Base-by-base conservation (phyloP, 75 land plant species). In the Isoetes taiwanensis region DNA sequence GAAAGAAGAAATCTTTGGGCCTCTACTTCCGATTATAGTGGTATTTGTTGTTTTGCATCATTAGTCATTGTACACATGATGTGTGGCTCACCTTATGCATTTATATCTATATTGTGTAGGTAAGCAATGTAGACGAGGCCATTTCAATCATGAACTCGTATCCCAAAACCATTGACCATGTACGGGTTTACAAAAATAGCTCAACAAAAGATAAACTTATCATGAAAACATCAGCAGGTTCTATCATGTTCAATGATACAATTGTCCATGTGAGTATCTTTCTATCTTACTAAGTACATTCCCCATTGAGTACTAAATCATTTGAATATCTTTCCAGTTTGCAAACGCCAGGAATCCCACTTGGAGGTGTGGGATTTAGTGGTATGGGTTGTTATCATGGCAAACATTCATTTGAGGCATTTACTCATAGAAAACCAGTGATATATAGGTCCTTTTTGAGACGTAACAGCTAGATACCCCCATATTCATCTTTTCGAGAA, bases 1-100 rank as follows among this genome's bases (percentile, higher is more conserved):
- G 96, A 61, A 48, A 4, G 87, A 90, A 40, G 96, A 86, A 62
- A 90, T 90, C 20, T 86, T 90, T 63, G 96, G 96, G 0, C 96
- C 96, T 0, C 54, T 90, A 53, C 80, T 90, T 24, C 87, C 93
- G 20, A 78, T 90, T 12, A 52, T 88, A 30, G 72, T 82, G 12
- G 94, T 87, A 61, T 58, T 73, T 37, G 16, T 46, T 46, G 50
- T 3, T 6, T 3, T 46, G 8, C 5, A 5, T 46, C 50, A 19
- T 6, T 46, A n/a, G 5, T 8, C 50, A 23, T 4, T 19, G 16
- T 19, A n/a, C 4, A 46, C 50, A 19, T 5, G n/a, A 19, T 9
- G 14, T 46, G 50, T 19, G 23, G 16, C 14, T 14, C 14, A 9
- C 14, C 38, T 37, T n/a, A n/a, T n/a, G n/a, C n/a, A n/a, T n/a